Evolutionary conservation across 2,329 filamentous ascomycete species (phyloP), one percentile per base, ranked within the genome.

Genomic region (Fusarium coffeatum): DNA sequence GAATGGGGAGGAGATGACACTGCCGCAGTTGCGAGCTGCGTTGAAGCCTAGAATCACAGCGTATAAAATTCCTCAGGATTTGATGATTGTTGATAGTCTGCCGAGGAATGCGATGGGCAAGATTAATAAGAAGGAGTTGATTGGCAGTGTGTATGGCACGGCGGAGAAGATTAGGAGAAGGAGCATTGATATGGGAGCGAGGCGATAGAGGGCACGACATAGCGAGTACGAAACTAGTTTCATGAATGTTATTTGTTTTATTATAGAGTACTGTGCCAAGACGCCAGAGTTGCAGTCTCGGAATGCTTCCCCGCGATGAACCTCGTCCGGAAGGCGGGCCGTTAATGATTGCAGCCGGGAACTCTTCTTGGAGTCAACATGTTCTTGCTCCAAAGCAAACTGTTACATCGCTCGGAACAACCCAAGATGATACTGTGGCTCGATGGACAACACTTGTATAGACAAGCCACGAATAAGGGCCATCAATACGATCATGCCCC

Each of bases 81-180:
- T 98, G 82, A 90, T 89, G 79, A 83, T 97, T 8, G 89, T 98
- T 27, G 89, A 92, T 18, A 80, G 87, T 23, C 93, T 99, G 71
- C 93, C 93, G 12, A 84, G 93, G 74, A 99, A 99, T 82, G 95
- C 95, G 25, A 99, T 99, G 96, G 96, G 96, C 23, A 99, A 99
- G 85, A 92, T 92, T 64, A 92, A 91, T 77, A 92, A 92, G 80
- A 91, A 91, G 79, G 80, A 85, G 66, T 80, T 92, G 9, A 86
- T 91, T 4, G 83, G 84, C 71, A 82, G 84, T 43, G 83, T 91
- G 6, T 92, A 91, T 34, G 61, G 61, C 5, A 13, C 32, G 1
- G 45, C 10, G 5, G 59, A 64, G 15, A 64, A 28, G 22, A 64
- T 64, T 1, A 46, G 61, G 5, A 64, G 61, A 1, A 34, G 61